Conservation (phyloP, 495 filamentous ascomycete species). For the Tuber indicum region DNA sequence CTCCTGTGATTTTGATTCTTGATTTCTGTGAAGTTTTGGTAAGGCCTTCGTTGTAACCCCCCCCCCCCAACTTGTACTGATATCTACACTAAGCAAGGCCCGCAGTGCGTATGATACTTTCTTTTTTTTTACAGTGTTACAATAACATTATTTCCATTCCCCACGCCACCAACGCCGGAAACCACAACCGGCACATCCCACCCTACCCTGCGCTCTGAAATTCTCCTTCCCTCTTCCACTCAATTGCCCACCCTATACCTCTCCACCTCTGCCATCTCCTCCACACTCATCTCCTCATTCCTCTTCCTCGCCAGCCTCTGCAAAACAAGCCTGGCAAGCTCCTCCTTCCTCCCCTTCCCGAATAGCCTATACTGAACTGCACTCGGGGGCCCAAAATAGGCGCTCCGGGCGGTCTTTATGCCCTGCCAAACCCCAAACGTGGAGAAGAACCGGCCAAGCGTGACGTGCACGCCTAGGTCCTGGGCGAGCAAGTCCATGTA, state of each 20-base stretch:
- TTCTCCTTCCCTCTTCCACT: not conserved
- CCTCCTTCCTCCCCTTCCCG: conserved; percentile 21
- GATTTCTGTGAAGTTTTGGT: no score
- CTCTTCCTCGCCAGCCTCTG: conserved; percentile 20
- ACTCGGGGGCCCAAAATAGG: conserved; percentile 18
- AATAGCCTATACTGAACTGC: conserved; percentile 30
- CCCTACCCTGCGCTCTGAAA: not conserved
- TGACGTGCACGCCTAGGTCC: conserved; percentile 20
- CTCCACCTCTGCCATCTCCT: conserved; percentile 17
- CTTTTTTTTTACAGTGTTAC: no score
- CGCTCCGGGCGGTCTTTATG: conserved; percentile 16
- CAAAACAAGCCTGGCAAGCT: conserved; percentile 20
- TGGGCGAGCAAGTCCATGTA: conserved; percentile 19
- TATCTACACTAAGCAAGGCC: no score
- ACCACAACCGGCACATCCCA: not conserved
- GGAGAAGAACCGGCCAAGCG: conserved; percentile 19
- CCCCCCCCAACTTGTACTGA: no score
- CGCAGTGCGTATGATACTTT: no score
- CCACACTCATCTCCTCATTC: conserved; percentile 12
- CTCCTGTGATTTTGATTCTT: no score
- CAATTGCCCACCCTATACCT: conserved; percentile 10
- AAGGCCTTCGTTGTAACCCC: no score
- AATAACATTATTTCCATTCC: not conserved
- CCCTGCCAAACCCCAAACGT: conserved; percentile 25
- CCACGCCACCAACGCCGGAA: not conserved